Conservation (phyloP, 345 rosid species). For the Linum trigynum region DNA sequence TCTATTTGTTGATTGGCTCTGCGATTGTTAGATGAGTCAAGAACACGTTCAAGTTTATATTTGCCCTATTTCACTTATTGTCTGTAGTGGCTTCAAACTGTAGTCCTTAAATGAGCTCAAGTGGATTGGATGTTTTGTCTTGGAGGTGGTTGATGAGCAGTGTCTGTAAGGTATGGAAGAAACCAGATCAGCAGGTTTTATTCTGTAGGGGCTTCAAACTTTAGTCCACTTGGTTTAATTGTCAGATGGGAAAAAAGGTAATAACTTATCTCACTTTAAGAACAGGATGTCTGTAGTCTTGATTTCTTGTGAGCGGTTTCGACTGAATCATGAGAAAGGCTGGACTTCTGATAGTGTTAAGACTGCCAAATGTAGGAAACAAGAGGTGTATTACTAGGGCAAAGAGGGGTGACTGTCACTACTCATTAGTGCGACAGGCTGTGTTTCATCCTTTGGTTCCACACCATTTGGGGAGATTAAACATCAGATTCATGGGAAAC, state of each 20-base stretch:
- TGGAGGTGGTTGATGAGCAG: not conserved
- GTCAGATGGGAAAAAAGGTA: not conserved
- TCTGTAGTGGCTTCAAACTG: too few species aligned
- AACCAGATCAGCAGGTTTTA: not conserved
- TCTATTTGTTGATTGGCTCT: too few species aligned
- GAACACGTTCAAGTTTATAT: too few species aligned
- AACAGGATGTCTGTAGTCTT: too few species aligned
- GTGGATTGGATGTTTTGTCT: not conserved
- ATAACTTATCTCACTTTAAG: too few species aligned
- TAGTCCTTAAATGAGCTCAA: not conserved
- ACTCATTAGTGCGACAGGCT: not conserved
- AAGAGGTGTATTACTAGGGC: not conserved
- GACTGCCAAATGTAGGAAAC: not conserved
- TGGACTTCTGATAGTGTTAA: not conserved
- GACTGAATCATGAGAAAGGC: too few species aligned
- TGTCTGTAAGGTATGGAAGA: not conserved
- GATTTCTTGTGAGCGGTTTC: too few species aligned
- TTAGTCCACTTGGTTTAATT: not conserved
- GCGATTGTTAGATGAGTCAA: too few species aligned
- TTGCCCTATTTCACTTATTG: too few species aligned
- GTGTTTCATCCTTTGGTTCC: not conserved
- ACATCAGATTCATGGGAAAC: too few species aligned
- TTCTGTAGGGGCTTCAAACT: too few species aligned
- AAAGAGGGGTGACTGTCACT: not conserved
- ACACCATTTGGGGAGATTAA: too few species aligned